Evolutionary conservation across 495 filamentous ascomycete genomes (phyloP), one percentile per base, ranked within the genome.

Genomic region (Aspergillus kassunensis): DNA sequence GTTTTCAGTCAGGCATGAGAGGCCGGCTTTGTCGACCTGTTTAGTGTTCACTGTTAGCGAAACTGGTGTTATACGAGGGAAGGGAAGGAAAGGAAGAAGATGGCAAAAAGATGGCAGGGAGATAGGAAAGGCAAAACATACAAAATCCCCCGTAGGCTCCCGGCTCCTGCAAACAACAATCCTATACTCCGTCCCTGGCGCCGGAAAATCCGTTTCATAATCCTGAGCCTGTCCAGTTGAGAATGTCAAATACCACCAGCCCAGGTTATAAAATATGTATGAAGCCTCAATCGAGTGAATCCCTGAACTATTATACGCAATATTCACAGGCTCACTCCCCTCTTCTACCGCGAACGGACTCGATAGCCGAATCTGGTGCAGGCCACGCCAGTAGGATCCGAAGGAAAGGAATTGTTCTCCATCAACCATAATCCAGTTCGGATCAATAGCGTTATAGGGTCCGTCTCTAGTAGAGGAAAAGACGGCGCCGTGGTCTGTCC

Each of bases 171-270:
- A 87, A 0, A 82, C 82, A 59, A 75, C 67, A 58, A 89, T 81
- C 55, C 75, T 78, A 58, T 90, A 89, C 68, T 89, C 86, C 9
- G 67, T 74, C 0, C 86, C 85, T 0, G 65, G 46, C 0, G 79
- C 65, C 1, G 86, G 85, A 35, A 59, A 62, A 25, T 39, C 64
- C 6, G 58, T 47, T 37, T 74, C 76, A 56, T 81, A 83, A 0
- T 72, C 72, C 51, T 82, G 86, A 57, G 85, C 88, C 19, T 66
- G 59, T 1, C 87, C 86, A 18, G 73, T 67, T 33, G 78, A 83
- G 68, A 80, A 85, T 56, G 86, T 82, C 2, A 90, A 67, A 51
- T 88, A 89, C 55, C 83, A 88, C 51, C 76, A 88, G 3, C 55
- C 66, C 0, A 67, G 73, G 27, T 80, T 50, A 50, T 79, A 67